These are phyloP conservation scores for Scedosporium aurantiacum DNA, from an alignment of 2,329 filamentous ascomycete species.

Conservation along the genomic window DNA sequence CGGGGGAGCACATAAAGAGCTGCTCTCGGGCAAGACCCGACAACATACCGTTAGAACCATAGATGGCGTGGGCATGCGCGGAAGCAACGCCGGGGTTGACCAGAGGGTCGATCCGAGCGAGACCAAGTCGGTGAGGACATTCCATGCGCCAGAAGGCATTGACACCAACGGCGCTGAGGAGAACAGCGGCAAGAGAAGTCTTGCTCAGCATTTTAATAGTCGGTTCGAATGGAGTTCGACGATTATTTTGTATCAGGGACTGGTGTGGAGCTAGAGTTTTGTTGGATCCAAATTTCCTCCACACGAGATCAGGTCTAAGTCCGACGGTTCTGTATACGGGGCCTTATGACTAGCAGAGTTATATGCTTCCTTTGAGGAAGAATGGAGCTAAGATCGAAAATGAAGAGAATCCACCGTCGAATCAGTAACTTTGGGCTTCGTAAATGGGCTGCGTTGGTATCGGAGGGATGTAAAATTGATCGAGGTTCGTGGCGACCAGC, in stretches of 20 bases:
- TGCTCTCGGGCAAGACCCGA: neutral
- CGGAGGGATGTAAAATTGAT: neutral
- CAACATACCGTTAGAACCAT: constrained; percentile 63
- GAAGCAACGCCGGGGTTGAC: constrained; percentile 49
- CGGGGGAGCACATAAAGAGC: neutral
- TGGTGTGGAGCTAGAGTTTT: neutral
- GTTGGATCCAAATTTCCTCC: neutral
- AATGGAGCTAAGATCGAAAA: neutral
- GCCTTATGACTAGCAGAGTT: neutral
- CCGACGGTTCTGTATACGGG: neutral
- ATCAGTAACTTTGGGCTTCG: neutral
- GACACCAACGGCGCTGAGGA: constrained; percentile 2
- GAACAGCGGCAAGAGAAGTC: neutral
- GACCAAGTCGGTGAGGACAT: constrained; percentile 58
- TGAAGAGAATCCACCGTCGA: neutral
- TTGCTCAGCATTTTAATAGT: neutral
- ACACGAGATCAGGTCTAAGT: neutral
- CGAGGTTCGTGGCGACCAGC: neutral
- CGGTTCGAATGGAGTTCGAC: too few species aligned
- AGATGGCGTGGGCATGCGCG: constrained; percentile 61
- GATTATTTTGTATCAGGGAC: neutral
- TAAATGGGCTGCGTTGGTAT: neutral
- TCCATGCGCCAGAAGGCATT: constrained; percentile 84
- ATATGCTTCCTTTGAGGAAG: neutral
- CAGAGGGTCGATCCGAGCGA: constrained; percentile 69